A percentile compares a stretch with the other conserved stretches of the same genome.
Evolutionary conservation across 352 stramenopile genomes (phyloP).

Genomic region (Globisporangium cylindrosporum): DNA sequence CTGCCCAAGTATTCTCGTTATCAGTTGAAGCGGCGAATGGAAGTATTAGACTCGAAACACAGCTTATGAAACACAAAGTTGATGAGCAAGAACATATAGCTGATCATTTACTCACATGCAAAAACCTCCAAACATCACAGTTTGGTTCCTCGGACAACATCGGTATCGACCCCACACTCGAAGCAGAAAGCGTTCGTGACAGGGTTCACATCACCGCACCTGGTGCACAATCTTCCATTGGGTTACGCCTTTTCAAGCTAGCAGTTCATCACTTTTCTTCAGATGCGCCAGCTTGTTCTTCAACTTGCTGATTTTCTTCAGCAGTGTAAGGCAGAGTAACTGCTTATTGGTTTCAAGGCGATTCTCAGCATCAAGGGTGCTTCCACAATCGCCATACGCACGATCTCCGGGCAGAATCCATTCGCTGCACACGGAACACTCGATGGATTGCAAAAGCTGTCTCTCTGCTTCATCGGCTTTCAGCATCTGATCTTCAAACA

Average conservation of each 20-base stretch:
- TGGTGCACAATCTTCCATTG: background rate
- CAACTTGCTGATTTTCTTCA: background rate
- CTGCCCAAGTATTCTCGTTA: background rate
- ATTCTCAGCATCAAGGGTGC: background rate
- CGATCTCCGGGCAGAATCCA: too few species aligned
- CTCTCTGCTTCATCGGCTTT: too few species aligned
- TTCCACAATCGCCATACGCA: background rate
- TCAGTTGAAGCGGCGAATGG: background rate
- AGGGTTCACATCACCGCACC: background rate
- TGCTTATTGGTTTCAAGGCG: background rate
- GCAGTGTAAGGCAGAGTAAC: background rate
- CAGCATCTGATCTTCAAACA: too few species aligned
- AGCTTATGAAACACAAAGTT: background rate
- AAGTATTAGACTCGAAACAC: background rate
- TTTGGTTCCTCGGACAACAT: background rate
- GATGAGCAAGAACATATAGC: background rate
- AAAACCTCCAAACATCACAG: background rate
- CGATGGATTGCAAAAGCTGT: too few species aligned
- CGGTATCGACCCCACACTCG: background rate
- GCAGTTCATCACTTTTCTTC: background rate
- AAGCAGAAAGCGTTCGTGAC: background rate
- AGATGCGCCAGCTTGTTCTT: background rate
- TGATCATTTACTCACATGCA: background rate
- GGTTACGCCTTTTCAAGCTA: background rate
- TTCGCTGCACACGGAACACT: too few species aligned